phyloP scores from a whole-genome alignment of 208 protist genomes.

The Trichomonas vaginalis region DNA sequence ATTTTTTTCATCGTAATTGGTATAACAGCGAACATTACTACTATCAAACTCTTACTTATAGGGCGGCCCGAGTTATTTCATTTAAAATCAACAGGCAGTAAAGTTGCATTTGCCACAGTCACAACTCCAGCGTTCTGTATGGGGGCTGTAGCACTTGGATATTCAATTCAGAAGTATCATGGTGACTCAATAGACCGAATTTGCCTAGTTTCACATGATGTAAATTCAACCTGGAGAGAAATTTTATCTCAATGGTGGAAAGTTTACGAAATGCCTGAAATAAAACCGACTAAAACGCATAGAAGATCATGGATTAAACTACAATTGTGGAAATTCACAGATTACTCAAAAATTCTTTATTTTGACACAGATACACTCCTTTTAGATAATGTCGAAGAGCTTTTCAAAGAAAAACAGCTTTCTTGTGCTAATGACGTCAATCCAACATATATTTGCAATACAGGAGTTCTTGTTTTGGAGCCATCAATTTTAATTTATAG shows the following conservation, averaged over 20 bases:
- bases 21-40: too few relatives aligned
- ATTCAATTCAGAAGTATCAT: not conserved
- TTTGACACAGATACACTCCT: not conserved
- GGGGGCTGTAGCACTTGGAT: not conserved
- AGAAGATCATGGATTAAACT: not conserved
- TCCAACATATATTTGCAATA: not conserved
- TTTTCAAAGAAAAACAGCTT: not conserved
- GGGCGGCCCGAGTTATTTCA: too few relatives aligned
- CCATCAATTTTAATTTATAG: not conserved
- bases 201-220: not conserved
- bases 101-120: not conserved
- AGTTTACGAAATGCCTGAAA: not conserved
- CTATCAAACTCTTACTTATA: too few relatives aligned
- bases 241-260: not conserved
- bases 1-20: too few relatives aligned
- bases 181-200: not conserved
- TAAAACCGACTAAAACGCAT: not conserved
- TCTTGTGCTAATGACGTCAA: not conserved
- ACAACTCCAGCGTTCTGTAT: not conserved
- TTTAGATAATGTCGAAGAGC: not conserved
- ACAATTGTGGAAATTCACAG: not conserved
- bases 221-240: not conserved
- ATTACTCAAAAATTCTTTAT: slow-evolving; percentile 12
- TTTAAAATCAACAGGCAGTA: too few relatives aligned
- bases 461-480: not conserved